Base-by-base conservation (phyloP, 352 stramenopile genomes). In the Pythium rhizo-oryzae region DNA sequence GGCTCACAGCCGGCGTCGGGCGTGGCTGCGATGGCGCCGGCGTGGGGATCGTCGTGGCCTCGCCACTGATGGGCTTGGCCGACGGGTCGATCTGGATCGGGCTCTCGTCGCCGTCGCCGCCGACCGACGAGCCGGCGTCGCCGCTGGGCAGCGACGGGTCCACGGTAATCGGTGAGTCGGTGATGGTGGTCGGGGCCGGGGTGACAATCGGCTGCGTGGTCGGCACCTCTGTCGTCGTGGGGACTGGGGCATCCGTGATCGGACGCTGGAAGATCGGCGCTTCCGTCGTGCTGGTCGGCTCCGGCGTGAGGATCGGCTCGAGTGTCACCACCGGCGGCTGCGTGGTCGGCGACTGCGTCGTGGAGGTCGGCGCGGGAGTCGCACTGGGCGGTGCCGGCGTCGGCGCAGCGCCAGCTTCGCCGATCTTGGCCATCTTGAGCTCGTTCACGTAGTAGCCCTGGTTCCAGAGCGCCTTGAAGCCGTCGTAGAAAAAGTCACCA, bases 391-490 rank as follows among this genome's bases (percentile, higher is more conserved):
- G 58, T 15, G 46, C 44, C 15, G 58, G 58, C 16, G 58, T 64
- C 11, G 25, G 19, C 2, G 16, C 25, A 19, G 15, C 18, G 19
- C 7, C 30, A 2, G 28, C 3, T 18, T 55, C 44, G n/a, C 46
- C 58, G 30, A 64, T 64, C 58, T 64, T 56, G 11, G 58, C 44
- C 58, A 64, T 37, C 7, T 46, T 25, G 44, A 64, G 46, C 25
- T 53, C 39, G 19, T 70, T 71, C 33, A 91, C 82, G 55, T 90
- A 90, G 71, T 86, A 90, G 4, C 85, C 85, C 64, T 91, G 77
- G 67, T 93, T 80, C 82, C 83, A 93, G n/a, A 93, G 70, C 23
- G 65, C 9, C 52, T 71, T 63, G 55, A 93, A 91, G 23, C 66
- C 69, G 2, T 88, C 72, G 15, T 69, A 49, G 59, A 89, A 91